Base-by-base conservation (phyloP, 129 eudicot species). In the Ambrosia artemisiifolia region DNA sequence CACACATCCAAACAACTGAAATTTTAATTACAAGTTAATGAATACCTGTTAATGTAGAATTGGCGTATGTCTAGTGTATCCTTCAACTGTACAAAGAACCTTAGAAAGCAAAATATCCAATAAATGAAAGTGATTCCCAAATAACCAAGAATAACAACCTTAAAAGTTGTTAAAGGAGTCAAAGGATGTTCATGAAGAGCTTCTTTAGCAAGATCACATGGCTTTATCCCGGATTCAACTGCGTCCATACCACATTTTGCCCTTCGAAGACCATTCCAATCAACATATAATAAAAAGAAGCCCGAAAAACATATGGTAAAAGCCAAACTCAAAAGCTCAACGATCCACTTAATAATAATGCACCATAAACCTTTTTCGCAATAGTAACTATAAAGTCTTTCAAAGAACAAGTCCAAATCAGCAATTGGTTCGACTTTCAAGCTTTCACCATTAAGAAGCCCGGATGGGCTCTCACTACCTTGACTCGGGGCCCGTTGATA, bases 181-280 rank as follows among this genome's bases (percentile, higher is more conserved):
- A 94, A 76, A 1, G 99, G 99, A 80, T 94, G 97, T 63, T 84
- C 53, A 84, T 88, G 88, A 72, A 94, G 85, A 67, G 97, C 97
- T 69, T 94, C 99, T 69, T 86, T 86, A 32, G 91, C 83, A 69
- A 94, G 80, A 83, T 94, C 96, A 66, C 99, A 94, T 5, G 95
- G 99, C 74, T 88, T 90, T 55, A 82, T 81, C 49, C 97, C 96
- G 19, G 91, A 90, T 83, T 93, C 95, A 28, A 93, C 92, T 2
- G 98, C 98, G 87, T 83, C 96, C 87, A 93, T 93, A 38, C 98
- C 99, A 83, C 99, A 94, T 75, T 94, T 88, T 14, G 97, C 97
- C 76, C 82, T 86, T 67, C 96, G 88, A 3, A 94, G 93, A 14
- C 99, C 99, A 81, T 86, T 82, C 99, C 97, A 94, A 81, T 94